A percentile compares a stretch with the other conserved stretches of the same genome.
phyloP scores from a whole-genome alignment of 495 filamentous ascomycete species.

The Thermothielavioides terrestris region DNA sequence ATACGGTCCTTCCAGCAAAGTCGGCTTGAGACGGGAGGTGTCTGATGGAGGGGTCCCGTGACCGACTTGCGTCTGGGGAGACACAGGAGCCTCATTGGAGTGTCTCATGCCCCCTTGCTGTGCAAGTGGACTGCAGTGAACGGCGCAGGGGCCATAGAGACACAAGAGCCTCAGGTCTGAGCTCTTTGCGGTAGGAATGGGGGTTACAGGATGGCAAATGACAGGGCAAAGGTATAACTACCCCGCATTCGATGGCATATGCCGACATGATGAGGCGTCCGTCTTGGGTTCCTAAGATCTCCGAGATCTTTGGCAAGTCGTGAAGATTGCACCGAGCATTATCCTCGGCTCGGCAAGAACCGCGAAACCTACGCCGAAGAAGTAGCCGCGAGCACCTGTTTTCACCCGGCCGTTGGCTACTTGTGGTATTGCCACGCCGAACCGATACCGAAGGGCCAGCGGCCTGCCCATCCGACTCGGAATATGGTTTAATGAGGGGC shows the following conservation, averaged over 20 bases:
- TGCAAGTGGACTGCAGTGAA: no score
- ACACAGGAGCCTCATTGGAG: not conserved
- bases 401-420: slow-evolving; percentile 5
- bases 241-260: not conserved
- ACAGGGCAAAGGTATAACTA: not conserved
- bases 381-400: not conserved
- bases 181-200: no score
- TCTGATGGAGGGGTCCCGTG: not conserved
- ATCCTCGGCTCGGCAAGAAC: slow-evolving; percentile 22
- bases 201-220: no score
- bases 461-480: no score
- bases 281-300: slow-evolving; percentile 9
- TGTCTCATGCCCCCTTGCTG: no score
- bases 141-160: no score
- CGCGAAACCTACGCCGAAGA: slow-evolving; percentile 1
- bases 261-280: no score
- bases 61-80: not conserved
- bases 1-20: no score
- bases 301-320: slow-evolving; percentile 5
- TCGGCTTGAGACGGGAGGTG: not conserved
- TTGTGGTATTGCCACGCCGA: not conserved
- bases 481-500: no score
- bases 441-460: no score
- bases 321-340: no score
- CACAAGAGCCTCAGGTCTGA: no score